These are phyloP conservation scores for Fusarium sp. DNA, from an alignment of 2,329 filamentous ascomycete species.

Conservation along the genomic window DNA sequence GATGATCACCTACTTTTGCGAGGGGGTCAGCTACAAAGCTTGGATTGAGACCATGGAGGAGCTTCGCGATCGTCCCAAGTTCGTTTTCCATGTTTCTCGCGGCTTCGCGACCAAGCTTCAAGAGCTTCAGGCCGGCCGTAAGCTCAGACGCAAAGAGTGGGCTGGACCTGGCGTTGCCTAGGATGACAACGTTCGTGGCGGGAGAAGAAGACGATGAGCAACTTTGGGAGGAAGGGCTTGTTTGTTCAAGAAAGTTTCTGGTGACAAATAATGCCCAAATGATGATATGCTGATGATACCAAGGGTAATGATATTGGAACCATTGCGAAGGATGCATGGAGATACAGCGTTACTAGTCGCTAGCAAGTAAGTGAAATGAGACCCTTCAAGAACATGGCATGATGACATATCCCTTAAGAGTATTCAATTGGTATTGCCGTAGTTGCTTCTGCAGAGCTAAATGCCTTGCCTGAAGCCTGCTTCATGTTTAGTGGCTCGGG, in stretches of 20 bases:
- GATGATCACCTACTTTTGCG: constrained; percentile 48
- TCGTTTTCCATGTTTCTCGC: constrained; percentile 46
- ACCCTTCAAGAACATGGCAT: background rate
- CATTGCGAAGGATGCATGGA: background rate
- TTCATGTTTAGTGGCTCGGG: background rate
- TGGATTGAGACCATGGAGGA: constrained; percentile 42
- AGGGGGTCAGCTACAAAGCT: constrained; percentile 43
- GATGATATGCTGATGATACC: background rate
- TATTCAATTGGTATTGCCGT: background rate
- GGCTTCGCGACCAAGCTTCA: constrained; percentile 46
- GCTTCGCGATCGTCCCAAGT: constrained; percentile 43
- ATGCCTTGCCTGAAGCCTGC: too few species aligned
- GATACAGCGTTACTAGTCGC: background rate
- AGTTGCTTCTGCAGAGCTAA: background rate
- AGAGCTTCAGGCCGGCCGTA: constrained; percentile 33
- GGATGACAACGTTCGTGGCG: background rate
- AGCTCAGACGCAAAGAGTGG: constrained; percentile 46
- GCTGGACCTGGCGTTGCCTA: constrained; percentile 26
- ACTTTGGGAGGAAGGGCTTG: background rate
- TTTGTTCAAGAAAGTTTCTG: background rate
- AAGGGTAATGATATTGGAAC: background rate
- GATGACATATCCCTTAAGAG: background rate
- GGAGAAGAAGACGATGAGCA: background rate
- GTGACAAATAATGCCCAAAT: background rate
- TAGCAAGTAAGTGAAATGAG: background rate